Evolutionary conservation across 495 filamentous ascomycete species (phyloP).

Genomic region (Jackrogersella minutella): DNA sequence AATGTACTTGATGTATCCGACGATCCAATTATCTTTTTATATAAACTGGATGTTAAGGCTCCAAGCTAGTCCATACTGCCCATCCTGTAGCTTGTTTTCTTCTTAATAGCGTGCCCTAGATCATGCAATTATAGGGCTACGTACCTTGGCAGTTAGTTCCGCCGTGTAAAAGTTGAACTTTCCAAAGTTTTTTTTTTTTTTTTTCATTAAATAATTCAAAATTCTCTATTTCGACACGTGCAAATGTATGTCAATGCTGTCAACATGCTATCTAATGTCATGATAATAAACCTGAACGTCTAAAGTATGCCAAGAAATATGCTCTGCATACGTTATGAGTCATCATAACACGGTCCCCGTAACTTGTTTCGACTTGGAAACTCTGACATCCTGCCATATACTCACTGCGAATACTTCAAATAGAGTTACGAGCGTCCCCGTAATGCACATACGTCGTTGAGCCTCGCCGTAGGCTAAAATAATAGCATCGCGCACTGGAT

Average conservation of each 20-base stretch:
- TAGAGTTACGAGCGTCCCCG: conserved; percentile 43
- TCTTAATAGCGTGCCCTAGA: too few relatives aligned
- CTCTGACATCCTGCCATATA: conserved; percentile 58
- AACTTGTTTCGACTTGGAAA: conserved; percentile 62
- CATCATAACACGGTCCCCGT: conserved; percentile 56
- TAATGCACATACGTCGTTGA: conserved; percentile 60
- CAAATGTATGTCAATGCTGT: background rate
- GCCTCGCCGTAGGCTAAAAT: conserved; percentile 65
- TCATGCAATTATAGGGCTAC: background rate
- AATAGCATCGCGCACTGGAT: conserved; percentile 65
- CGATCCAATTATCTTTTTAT: too few relatives aligned
- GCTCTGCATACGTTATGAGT: background rate
- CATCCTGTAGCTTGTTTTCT: background rate
- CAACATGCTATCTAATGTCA: conserved; percentile 5
- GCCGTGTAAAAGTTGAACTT: background rate
- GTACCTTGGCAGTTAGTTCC: background rate
- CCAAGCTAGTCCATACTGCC: too few relatives aligned
- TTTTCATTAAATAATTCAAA: background rate
- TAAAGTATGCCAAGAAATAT: background rate
- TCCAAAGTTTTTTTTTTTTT: background rate
- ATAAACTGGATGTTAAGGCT: too few relatives aligned
- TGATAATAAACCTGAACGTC: background rate
- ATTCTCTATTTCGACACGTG: background rate
- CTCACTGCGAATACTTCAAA: conserved; percentile 54
- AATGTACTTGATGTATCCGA: background rate